phyloP scores from a whole-genome alignment of 2,329 filamentous ascomycete genomes.

The Colletotrichum ledebouriae region DNA sequence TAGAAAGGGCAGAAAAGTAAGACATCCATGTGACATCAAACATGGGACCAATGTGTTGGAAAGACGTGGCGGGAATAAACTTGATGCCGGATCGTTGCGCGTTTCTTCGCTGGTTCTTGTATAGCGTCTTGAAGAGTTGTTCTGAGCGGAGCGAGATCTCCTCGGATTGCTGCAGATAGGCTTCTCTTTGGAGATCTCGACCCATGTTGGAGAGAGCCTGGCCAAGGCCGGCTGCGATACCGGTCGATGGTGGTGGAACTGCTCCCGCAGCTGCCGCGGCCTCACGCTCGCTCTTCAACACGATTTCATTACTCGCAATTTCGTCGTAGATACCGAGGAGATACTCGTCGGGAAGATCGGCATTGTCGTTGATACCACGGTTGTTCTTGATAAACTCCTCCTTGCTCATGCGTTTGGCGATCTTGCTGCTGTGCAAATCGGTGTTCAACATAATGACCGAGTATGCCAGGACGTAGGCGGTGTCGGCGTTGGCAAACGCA shows the following conservation, averaged over 20 bases:
- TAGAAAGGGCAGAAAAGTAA: constrained; percentile 93
- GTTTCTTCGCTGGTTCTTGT: constrained; percentile 88
- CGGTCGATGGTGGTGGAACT: constrained; percentile 69
- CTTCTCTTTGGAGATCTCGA: constrained; percentile 90
- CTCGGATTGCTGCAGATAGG: constrained; percentile 94
- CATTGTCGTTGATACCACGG: constrained; percentile 95
- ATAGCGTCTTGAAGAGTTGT: constrained; percentile 93
- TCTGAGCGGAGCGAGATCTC: constrained; percentile 82
- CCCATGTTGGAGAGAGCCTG: constrained; percentile 93
- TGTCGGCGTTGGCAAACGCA: constrained; percentile 97
- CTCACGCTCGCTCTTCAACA: constrained; percentile 91
- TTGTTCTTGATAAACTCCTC: constrained; percentile 99
- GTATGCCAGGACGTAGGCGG: constrained; percentile 94
- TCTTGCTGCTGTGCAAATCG: constrained; percentile 91
- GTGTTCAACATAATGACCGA: constrained; percentile 98
- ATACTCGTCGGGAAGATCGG: constrained; percentile 93
- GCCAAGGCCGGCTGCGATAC: constrained; percentile 85
- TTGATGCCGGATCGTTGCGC: constrained; percentile 75
- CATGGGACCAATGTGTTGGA: constrained; percentile 97
- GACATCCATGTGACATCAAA: constrained; percentile 99
- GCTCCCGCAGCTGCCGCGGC: constrained; percentile 85
- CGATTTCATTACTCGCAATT: constrained; percentile 91
- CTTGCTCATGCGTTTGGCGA: constrained; percentile 89
- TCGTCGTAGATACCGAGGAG: constrained; percentile 91
- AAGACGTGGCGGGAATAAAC: constrained; percentile 94